Evolutionary conservation across 768 basidiomycete genomes (phyloP).

Genomic region (Mycena galericulata): DNA sequence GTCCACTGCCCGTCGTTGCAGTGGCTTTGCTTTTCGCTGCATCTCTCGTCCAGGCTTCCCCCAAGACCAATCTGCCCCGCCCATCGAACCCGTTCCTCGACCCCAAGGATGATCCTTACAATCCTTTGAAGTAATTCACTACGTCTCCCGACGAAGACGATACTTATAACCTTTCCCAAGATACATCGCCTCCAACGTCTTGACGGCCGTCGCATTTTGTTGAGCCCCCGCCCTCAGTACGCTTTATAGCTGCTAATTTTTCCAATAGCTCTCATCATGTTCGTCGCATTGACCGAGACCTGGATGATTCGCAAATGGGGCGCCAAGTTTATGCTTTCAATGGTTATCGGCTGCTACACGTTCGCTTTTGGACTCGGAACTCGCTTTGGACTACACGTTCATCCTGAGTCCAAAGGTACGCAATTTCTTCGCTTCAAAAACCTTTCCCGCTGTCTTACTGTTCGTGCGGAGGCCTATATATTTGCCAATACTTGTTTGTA

Average conservation of each 20-base stretch:
- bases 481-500: slow-evolving; percentile 65
- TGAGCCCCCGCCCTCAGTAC: slow-evolving; percentile 24
- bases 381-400: slow-evolving; percentile 65
- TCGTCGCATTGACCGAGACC: slow-evolving; percentile 58
- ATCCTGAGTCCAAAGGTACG: slow-evolving; percentile 61
- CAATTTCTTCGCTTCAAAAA: not conserved
- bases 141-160: too few relatives aligned
- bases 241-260: not conserved
- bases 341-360: slow-evolving; percentile 71
- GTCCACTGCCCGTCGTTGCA: not conserved
- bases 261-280: slow-evolving; percentile 50
- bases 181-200: slow-evolving; percentile 66
- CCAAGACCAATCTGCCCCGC: slow-evolving; percentile 33
- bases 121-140: too few relatives aligned
- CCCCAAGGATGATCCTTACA: slow-evolving; percentile 65
- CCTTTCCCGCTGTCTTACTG: not conserved
- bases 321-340: slow-evolving; percentile 69
- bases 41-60: slow-evolving; percentile 23
- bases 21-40: slow-evolving; percentile 5
- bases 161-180: too few relatives aligned
- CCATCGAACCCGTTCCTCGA: slow-evolving; percentile 59
- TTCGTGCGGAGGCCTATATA: slow-evolving; percentile 51
- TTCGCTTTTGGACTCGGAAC: slow-evolving; percentile 67
- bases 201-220: slow-evolving; percentile 65
- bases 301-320: slow-evolving; percentile 57